Percentiles rank a stretch among this genome's conserved stretches.
These are phyloP conservation scores for Arthromyces matolae DNA, from an alignment of 768 basidiomycete species.

Conservation along the genomic window DNA sequence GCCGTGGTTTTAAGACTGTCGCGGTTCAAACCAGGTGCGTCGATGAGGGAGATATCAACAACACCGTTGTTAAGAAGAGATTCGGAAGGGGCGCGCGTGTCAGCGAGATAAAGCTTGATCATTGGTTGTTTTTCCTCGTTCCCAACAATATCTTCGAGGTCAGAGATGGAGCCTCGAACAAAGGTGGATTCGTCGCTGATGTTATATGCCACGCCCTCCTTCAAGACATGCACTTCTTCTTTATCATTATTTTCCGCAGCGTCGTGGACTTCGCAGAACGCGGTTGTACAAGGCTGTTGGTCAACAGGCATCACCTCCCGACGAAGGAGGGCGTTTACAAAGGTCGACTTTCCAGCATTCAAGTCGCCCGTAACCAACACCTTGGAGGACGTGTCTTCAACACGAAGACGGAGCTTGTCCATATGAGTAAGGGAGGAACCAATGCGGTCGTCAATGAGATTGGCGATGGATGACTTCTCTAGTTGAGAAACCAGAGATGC, in stretches of 20 bases:
- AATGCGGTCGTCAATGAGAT: conserved; percentile 85
- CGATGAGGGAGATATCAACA: conserved; percentile 96
- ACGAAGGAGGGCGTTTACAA: conserved; percentile 92
- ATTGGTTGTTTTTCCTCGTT: conserved; percentile 69
- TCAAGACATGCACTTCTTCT: conserved; percentile 85
- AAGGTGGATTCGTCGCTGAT: conserved; percentile 73
- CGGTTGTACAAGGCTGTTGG: conserved; percentile 95
- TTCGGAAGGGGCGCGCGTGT: conserved; percentile 70
- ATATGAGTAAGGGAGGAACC: conserved; percentile 71
- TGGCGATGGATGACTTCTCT: conserved; percentile 90
- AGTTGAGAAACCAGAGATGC: conserved; percentile 83
- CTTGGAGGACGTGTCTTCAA: conserved; percentile 90
- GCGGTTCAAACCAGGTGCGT: conserved; percentile 95
- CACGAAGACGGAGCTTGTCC: conserved; percentile 78
- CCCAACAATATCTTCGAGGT: conserved; percentile 79
- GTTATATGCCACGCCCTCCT: conserved; percentile 65
- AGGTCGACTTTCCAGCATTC: conserved; percentile 97
- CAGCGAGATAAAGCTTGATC: conserved; percentile 87
- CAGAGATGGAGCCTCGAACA: conserved; percentile 57
- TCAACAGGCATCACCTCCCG: conserved; percentile 94
- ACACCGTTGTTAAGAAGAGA: conserved; percentile 93
- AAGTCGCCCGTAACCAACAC: conserved; percentile 97
- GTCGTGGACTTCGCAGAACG: conserved; percentile 96
- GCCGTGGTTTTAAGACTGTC: conserved; percentile 95
- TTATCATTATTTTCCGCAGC: conserved; percentile 73